phyloP scores from a whole-genome alignment of 2,329 filamentous ascomycete species.

The Sphaerulina populicola region DNA sequence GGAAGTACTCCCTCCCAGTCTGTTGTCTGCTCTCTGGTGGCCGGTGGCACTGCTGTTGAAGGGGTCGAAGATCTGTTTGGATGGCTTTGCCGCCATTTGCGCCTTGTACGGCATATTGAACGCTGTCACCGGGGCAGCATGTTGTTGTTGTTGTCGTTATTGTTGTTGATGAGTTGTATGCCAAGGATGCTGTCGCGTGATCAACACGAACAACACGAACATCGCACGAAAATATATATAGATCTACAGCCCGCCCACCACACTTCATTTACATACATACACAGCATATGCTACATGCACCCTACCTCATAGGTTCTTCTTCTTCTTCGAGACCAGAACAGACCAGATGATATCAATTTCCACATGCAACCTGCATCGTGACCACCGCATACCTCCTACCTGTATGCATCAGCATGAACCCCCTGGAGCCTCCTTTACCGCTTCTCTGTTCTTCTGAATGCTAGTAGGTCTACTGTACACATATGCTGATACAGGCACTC shows the following conservation, averaged over 20 bases:
- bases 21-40: slow-evolving; percentile 68
- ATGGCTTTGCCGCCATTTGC: slow-evolving; percentile 24
- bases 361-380: background rate
- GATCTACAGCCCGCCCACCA: too few relatives aligned
- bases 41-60: slow-evolving; percentile 90
- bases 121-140: background rate
- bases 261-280: too few relatives aligned
- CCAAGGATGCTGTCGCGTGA: background rate
- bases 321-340: background rate
- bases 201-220: too few relatives aligned
- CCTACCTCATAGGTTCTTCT: background rate
- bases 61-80: slow-evolving; percentile 41
- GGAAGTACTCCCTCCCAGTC: slow-evolving; percentile 52
- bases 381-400: background rate
- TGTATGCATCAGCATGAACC: background rate
- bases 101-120: slow-evolving; percentile 19
- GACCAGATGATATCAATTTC: background rate
- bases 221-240: too few relatives aligned
- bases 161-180: background rate
- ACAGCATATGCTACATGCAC: background rate
- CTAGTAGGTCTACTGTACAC: background rate
- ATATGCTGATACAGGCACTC: background rate
- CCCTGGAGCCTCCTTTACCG: background rate
- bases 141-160: background rate
- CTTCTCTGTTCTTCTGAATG: background rate